Percentiles rank a stretch among this genome's conserved stretches.
Conservation (phyloP, 306 rosid species). For the Spatholobus suberectus region DNA sequence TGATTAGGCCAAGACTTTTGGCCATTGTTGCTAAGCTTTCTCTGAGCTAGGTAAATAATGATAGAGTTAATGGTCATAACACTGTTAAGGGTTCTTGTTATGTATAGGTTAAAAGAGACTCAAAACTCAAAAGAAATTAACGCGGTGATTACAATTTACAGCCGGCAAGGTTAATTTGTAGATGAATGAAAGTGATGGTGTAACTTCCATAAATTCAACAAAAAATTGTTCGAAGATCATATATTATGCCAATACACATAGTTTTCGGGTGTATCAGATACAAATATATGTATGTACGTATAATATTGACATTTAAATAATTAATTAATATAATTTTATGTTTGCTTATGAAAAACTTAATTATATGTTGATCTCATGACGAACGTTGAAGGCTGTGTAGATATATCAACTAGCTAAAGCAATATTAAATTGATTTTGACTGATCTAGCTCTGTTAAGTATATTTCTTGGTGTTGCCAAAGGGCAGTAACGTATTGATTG, state of each 20-base stretch:
- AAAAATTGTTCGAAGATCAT: background rate
- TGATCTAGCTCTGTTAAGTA: background rate
- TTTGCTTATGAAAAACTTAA: too few species aligned
- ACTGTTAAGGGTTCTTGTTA: background rate
- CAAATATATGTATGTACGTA: background rate
- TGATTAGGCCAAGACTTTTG: slow-evolving; percentile 9
- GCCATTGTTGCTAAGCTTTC: slow-evolving; percentile 38
- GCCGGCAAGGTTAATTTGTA: slow-evolving; percentile 27
- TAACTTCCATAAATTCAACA: background rate
- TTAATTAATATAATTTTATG: background rate
- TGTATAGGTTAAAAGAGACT: background rate
- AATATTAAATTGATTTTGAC: slow-evolving; percentile 6
- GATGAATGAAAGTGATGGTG: slow-evolving; percentile 1
- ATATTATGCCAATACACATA: background rate
- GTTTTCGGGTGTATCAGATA: background rate
- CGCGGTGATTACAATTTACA: background rate
- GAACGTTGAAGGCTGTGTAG: slow-evolving; percentile 14
- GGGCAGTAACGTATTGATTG: background rate
- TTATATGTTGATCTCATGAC: background rate
- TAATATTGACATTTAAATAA: background rate
- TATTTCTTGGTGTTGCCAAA: background rate
- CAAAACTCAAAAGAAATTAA: background rate
- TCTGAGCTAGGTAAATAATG: background rate
- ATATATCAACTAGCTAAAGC: background rate
- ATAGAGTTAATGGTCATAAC: background rate